Evolutionary conservation across 1,284 basidiomycete species (phyloP), one percentile per base, ranked within the genome.

Genomic region (Puccinia triticina): DNA sequence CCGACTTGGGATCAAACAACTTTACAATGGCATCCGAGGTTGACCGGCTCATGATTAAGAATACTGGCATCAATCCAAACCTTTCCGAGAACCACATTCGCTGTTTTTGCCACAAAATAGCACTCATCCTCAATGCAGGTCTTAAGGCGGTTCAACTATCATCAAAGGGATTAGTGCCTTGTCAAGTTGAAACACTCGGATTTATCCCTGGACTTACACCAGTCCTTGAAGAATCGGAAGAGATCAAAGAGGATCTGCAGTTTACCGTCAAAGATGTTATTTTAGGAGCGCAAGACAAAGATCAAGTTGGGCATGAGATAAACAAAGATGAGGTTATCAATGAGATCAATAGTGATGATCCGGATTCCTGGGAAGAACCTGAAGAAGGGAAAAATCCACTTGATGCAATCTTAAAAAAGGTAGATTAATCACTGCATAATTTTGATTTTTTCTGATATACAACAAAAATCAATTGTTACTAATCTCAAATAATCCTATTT

Each of bases 41-140:
- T 29, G 40, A 71, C 40, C 14, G 12, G 16, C 34, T 48, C 5
- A 71, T 71, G 37, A 21, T 12, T 5, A 71, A 71, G 11, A 48
- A 48, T 21, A 46, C 40, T 4, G 67, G 67, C n/a, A 37, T 71
- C 40, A n/a, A 50, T 11, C 18, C n/a, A n/a, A n/a, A n/a, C n/a
- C n/a, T n/a, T n/a, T n/a, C n/a, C n/a, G n/a, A n/a, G n/a, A n/a
- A n/a, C 37, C 40, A 71, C n/a, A 71, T 71, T 11, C 8, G 23
- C 12, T 71, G 40, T 37, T 46, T 71, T 12, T 71, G 67, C 34
- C 67, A 71, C 26, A 71, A 71, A 14, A 46, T 71, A 2, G 21
- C 67, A 46, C 46, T 71, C 14, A 71, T 71, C 26, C 40, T 71
- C 23, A 71, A 43, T 18, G n/a, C 32, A 3, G 67, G 67, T 23